These are phyloP conservation scores for Phanerochaete carnosa DNA, from an alignment of 768 basidiomycete species.

Conservation along the genomic window DNA sequence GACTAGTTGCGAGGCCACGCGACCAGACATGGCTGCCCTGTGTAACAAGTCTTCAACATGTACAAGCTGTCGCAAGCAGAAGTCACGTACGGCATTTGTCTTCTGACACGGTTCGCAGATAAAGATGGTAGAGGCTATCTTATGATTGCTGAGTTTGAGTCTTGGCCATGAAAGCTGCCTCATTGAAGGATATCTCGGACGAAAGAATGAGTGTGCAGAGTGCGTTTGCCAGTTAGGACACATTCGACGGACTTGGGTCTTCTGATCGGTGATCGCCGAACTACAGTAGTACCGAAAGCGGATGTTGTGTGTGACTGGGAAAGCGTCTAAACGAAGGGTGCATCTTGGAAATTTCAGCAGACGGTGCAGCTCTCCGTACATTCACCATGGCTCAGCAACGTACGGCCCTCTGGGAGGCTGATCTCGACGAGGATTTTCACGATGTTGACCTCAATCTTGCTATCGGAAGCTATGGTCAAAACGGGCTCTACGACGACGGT, in stretches of 20 bases:
- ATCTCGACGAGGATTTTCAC: constrained; percentile 71
- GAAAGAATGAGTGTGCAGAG: background rate
- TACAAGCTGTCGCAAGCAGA: background rate
- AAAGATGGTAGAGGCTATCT: background rate
- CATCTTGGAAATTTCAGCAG: constrained; percentile 6
- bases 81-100: background rate
- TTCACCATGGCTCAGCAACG: constrained; percentile 60
- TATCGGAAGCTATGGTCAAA: constrained; percentile 68
- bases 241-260: no score
- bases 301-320: background rate
- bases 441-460: constrained; percentile 70
- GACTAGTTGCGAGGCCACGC: background rate
- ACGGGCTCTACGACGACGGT: constrained; percentile 68
- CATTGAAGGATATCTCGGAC: background rate
- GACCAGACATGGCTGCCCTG: background rate
- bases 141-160: background rate
- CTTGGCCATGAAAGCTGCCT: background rate
- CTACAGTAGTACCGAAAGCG: background rate
- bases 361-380: no score
- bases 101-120: background rate
- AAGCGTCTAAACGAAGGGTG: background rate
- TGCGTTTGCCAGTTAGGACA: no score
- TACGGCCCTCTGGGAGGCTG: constrained; percentile 72
- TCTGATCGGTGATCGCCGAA: no score
- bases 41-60: background rate